Evolutionary conservation across 106 monocot species (phyloP).

Genomic region (Dendrobium chrysotoxum): DNA sequence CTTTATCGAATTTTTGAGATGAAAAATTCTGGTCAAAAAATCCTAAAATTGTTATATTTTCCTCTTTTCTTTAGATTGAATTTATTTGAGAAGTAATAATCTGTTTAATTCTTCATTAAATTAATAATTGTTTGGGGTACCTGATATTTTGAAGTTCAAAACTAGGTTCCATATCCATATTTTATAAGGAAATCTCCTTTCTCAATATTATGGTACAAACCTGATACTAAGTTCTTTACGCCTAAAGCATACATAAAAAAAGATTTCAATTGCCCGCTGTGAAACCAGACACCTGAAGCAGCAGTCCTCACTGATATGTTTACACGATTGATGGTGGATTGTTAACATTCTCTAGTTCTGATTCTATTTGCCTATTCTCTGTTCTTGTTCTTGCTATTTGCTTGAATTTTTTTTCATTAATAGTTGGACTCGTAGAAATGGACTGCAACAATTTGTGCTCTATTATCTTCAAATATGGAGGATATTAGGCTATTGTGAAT

Average conservation of each 20-base stretch:
- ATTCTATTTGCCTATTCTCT: too few species aligned
- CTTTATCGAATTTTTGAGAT: conserved; percentile 1
- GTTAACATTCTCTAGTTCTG: too few species aligned
- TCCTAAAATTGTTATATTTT: background rate
- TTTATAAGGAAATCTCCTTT: conserved; percentile 56
- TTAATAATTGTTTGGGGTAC: conserved; percentile 2
- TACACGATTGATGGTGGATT: conserved; percentile 76
- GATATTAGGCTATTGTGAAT: too few species aligned
- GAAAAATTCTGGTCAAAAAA: conserved; percentile 1
- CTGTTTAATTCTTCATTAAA: background rate
- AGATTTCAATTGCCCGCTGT: conserved; percentile 78
- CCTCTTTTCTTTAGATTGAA: conserved; percentile 2
- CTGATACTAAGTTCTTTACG: conserved; percentile 71
- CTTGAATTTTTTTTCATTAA: too few species aligned
- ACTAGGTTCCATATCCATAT: conserved; percentile 57
- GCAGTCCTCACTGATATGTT: conserved; percentile 73
- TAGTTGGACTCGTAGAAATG: too few species aligned
- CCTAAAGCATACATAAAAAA: conserved; percentile 75
- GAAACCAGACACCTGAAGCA: conserved; percentile 78
- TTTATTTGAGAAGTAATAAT: background rate
- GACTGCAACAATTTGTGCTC: too few species aligned
- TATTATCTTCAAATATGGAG: too few species aligned
- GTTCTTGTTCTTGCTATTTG: too few species aligned
- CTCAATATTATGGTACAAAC: conserved; percentile 92
- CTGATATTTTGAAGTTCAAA: conserved; percentile 13